Conservation (phyloP, 2,329 filamentous ascomycete genomes). For the Aureobasidium sp. region DNA sequence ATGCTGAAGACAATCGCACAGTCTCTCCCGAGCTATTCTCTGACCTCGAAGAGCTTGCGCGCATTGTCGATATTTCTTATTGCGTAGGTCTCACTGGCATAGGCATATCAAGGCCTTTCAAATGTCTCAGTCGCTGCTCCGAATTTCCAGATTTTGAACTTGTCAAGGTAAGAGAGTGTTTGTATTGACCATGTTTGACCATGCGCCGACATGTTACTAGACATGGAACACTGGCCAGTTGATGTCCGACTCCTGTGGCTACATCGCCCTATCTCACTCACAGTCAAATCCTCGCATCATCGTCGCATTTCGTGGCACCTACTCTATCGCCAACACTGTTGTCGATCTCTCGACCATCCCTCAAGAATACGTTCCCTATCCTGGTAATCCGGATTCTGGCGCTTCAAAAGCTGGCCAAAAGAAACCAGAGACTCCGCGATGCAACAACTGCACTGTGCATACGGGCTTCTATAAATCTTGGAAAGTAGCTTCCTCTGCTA, state of each 20-base stretch:
- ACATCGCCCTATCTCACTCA: constrained; percentile 76
- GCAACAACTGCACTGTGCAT: constrained; percentile 85
- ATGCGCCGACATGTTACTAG: constrained; percentile 22
- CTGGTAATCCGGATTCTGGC: constrained; percentile 39
- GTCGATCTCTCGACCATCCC: constrained; percentile 82
- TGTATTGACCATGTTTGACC: neutral
- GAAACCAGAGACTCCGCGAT: constrained; percentile 42
- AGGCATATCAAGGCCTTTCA: constrained; percentile 75
- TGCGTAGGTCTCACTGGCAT: constrained; percentile 81
- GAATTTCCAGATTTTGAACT: constrained; percentile 78
- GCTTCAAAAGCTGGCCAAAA: constrained; percentile 9
- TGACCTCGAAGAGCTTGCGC: constrained; percentile 78
- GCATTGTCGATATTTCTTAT: constrained; percentile 89
- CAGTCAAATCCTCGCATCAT: constrained; percentile 57
- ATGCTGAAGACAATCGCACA: constrained; percentile 25
- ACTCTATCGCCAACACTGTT: constrained; percentile 86
- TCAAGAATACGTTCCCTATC: constrained; percentile 86
- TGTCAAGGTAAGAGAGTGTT: constrained; percentile 42
- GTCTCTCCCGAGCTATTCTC: constrained; percentile 62
- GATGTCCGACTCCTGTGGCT: constrained; percentile 86
- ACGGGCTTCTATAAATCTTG: constrained; percentile 82
- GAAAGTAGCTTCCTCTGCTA: constrained; percentile 60
- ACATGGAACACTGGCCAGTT: constrained; percentile 88
- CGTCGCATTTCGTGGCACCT: constrained; percentile 87
- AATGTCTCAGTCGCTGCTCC: constrained; percentile 72